Conservation (phyloP, 441 rosid genomes). For the Gossypium gossypioides region DNA sequence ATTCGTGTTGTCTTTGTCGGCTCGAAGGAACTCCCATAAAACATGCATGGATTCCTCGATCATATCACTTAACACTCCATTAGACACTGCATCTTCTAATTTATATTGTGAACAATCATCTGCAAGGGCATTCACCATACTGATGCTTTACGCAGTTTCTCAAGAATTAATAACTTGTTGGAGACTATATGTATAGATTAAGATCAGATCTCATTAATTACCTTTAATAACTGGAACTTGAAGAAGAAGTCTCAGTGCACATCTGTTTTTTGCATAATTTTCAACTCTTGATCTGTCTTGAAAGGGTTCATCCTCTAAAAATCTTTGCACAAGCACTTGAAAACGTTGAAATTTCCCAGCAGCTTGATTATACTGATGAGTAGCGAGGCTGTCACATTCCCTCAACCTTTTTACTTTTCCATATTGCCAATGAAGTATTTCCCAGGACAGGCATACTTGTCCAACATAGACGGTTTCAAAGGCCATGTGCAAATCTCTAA, state of each 20-base stretch:
- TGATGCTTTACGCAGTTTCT: not conserved
- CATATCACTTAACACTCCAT: conserved; percentile 27
- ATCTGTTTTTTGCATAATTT: conserved; percentile 52
- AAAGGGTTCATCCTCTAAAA: conserved; percentile 67
- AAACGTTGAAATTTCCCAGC: conserved; percentile 65
- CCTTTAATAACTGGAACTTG: conserved; percentile 68
- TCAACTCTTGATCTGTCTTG: conserved; percentile 47
- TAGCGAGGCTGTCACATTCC: conserved; percentile 18
- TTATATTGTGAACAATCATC: conserved; percentile 38
- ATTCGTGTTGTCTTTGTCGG: conserved; percentile 36
- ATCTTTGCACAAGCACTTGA: conserved; percentile 59
- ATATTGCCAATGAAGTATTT: conserved; percentile 68
- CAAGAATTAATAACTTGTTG: not conserved
- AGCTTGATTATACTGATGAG: conserved; percentile 45
- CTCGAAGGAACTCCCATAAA: conserved; percentile 53
- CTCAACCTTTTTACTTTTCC: conserved; percentile 38
- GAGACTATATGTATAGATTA: not conserved
- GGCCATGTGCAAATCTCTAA: conserved; percentile 36
- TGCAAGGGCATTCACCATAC: conserved; percentile 16
- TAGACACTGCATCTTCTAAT: conserved; percentile 32
- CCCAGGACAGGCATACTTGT: conserved; percentile 79
- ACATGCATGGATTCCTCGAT: conserved; percentile 44
- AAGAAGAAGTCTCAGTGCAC: conserved; percentile 43
- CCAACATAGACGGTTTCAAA: conserved; percentile 58
- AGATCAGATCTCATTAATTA: conserved; percentile 14